Evolutionary conservation across 2,329 filamentous ascomycete species (phyloP).

Genomic region (Trichoderma koningiopsis): DNA sequence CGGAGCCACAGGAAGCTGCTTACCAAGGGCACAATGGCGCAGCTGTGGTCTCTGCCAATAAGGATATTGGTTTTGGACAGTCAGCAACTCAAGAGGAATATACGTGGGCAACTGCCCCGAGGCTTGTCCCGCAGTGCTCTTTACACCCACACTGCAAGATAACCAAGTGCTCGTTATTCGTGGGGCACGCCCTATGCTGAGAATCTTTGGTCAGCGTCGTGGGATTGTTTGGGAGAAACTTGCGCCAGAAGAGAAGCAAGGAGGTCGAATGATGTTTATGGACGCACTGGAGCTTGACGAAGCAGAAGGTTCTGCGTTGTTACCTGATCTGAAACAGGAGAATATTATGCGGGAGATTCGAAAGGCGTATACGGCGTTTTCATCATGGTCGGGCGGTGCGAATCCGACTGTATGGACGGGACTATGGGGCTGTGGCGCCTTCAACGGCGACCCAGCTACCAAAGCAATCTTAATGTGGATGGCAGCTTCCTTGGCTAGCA

Average conservation of each 20-base stretch:
- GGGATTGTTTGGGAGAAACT: conserved; percentile 33
- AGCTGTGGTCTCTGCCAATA: conserved; percentile 40
- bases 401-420: conserved; percentile 33
- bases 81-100: conserved; percentile 43
- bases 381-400: conserved; percentile 27
- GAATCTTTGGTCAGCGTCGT: conserved; percentile 36
- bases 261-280: conserved; percentile 41
- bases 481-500: conserved; percentile 32
- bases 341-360: conserved; percentile 37
- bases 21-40: conserved; percentile 34
- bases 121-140: conserved; percentile 39
- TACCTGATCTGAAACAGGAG: conserved; percentile 34
- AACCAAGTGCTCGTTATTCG: conserved; percentile 35
- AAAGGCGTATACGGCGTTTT: conserved; percentile 37
- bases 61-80: conserved; percentile 40
- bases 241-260: conserved; percentile 23
- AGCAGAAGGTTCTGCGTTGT: conserved; percentile 24
- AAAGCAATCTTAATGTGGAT: conserved; percentile 40
- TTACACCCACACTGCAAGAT: conserved; percentile 36
- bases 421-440: conserved; percentile 42
- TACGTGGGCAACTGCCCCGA: conserved; percentile 41
- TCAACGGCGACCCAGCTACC: conserved; percentile 38
- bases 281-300: conserved; percentile 42
- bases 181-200: conserved; percentile 37
- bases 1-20: conserved; percentile 30